phyloP scores from a whole-genome alignment of 2,329 filamentous ascomycete species.

The Diaporthe batatas region DNA sequence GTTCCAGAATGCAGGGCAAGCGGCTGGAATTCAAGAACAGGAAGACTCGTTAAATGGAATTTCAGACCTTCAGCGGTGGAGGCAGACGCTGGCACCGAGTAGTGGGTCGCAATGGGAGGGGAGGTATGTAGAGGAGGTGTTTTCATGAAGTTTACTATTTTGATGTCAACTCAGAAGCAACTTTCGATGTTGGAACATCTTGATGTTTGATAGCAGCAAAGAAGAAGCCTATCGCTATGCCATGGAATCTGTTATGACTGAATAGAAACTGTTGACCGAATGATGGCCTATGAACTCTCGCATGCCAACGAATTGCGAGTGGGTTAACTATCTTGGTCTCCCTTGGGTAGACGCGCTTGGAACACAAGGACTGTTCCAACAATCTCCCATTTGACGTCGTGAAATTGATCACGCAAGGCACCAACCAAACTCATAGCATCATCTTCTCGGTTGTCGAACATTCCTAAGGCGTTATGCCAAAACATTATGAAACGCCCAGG shows the following conservation, averaged over 20 bases:
- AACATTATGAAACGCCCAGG: conserved; percentile 28
- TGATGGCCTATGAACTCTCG: background rate
- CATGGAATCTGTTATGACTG: too few relatives aligned
- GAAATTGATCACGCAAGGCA: background rate
- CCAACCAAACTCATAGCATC: background rate
- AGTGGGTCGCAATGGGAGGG: conserved; percentile 3
- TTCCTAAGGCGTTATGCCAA: conserved; percentile 23
- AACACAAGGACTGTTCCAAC: conserved; percentile 15
- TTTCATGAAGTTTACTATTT: background rate
- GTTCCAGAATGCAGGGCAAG: background rate
- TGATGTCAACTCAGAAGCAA: background rate
- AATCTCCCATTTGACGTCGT: conserved; percentile 16
- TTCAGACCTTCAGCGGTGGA: background rate
- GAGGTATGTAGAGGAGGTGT: conserved; percentile 21
- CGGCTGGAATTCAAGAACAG: background rate
- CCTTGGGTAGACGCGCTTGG: background rate
- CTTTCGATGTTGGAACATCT: too few relatives aligned
- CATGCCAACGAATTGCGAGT: background rate
- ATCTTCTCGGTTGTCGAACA: conserved; percentile 20
- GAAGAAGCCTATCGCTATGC: background rate
- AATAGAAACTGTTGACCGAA: background rate
- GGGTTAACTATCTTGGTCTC: background rate
- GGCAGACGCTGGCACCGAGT: background rate
- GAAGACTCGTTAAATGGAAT: background rate
- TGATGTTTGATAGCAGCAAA: background rate